These are phyloP conservation scores for Salvia splendens DNA, from an alignment of 257 asterid genomes.

Conservation along the genomic window DNA sequence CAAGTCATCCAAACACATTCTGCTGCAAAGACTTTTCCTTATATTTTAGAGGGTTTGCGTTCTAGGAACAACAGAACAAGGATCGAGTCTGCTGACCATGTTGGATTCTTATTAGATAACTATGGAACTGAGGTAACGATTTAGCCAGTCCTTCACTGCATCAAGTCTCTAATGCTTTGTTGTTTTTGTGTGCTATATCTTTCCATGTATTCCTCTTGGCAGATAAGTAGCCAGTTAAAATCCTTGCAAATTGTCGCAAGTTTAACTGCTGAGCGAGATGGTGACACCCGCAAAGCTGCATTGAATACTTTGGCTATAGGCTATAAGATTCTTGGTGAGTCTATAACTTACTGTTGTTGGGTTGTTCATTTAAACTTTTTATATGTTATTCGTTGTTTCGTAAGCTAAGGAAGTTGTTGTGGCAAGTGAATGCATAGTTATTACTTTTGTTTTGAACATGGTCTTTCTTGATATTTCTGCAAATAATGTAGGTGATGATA, in stretches of 20 bases:
- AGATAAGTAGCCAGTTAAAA: slow-evolving; percentile 87
- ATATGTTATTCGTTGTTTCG: too few relatives aligned
- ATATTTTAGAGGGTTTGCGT: slow-evolving; percentile 90
- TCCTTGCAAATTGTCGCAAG: slow-evolving; percentile 97
- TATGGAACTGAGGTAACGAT: slow-evolving; percentile 74
- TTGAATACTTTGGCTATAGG: slow-evolving; percentile 89
- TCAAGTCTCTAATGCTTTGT: neutral
- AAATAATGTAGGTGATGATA: slow-evolving; percentile 76
- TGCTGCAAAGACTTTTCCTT: slow-evolving; percentile 91
- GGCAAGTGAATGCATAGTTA: too few relatives aligned
- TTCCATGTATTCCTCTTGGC: slow-evolving; percentile 30
- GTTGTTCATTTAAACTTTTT: neutral
- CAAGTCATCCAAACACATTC: slow-evolving; percentile 73
- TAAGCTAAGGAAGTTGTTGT: neutral
- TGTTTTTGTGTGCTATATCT: slow-evolving; percentile 17
- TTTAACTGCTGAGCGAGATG: slow-evolving; percentile 97
- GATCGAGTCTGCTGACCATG: slow-evolving; percentile 91
- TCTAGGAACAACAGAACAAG: slow-evolving; percentile 95
- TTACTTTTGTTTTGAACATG: neutral
- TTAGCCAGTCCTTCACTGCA: slow-evolving; percentile 7
- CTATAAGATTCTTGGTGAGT: slow-evolving; percentile 93
- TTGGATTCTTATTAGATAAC: slow-evolving; percentile 92
- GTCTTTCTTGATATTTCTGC: slow-evolving; percentile 9
- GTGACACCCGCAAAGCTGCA: slow-evolving; percentile 95
- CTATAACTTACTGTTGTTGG: slow-evolving; percentile 18